These are phyloP conservation scores for Solanum dulcamara DNA, from an alignment of 257 asterid genomes.

Conservation along the genomic window DNA sequence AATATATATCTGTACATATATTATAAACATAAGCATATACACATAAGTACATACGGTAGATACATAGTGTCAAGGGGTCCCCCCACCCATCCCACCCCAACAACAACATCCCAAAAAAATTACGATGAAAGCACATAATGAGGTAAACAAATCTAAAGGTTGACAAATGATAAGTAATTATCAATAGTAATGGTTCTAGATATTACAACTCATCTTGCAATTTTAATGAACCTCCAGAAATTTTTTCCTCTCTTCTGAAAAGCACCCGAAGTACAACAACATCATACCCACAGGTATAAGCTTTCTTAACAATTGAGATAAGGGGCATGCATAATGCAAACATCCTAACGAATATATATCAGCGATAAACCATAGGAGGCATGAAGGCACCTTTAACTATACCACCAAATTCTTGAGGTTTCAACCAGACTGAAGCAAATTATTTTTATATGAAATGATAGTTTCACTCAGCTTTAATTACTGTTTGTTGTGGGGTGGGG, in stretches of 20 bases:
- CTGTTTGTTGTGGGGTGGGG: not conserved
- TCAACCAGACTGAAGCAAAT: not conserved
- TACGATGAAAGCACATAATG: not conserved
- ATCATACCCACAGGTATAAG: not conserved
- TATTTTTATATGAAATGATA: not conserved
- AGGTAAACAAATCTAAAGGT: not conserved
- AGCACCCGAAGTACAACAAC: not conserved
- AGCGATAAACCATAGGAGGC: not conserved
- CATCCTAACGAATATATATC: not conserved
- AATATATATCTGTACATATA: not conserved
- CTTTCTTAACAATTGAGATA: not conserved
- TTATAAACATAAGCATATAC: not conserved
- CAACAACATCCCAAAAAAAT: not conserved
- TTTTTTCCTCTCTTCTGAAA: not conserved
- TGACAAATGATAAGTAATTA: not conserved
- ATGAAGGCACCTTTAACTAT: not conserved
- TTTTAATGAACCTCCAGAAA: not conserved
- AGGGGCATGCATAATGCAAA: not conserved
- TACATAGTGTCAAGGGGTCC: not conserved
- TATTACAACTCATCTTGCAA: not conserved
- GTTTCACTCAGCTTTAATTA: not conserved
- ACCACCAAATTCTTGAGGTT: not conserved
- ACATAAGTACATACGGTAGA: not conserved
- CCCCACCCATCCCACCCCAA: not conserved
- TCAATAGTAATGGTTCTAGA: not conserved